Evolutionary conservation across 768 basidiomycete genomes (phyloP), one percentile per base, ranked within the genome.

Genomic region (Leccinum uliginosum): DNA sequence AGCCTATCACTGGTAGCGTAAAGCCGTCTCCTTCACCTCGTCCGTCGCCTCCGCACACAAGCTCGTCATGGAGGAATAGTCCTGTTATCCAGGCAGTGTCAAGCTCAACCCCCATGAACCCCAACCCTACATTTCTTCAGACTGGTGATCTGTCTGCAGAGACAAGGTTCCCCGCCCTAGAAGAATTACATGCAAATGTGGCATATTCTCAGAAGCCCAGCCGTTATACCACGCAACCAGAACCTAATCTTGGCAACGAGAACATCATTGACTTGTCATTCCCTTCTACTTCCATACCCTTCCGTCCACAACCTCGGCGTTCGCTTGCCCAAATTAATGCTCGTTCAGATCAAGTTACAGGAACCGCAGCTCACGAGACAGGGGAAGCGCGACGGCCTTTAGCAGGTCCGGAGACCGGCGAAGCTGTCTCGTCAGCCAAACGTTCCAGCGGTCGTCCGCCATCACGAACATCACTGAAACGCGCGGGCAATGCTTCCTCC

Each of bases 111-210:
- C 56, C 75, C 45, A 67, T 75, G 47, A 63, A 71, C 24, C 65
- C 70, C 8, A 43, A 19, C 11, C 58, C 69, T 10, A 60, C 68
- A 21, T 67, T 78, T 56, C 67, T 65, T 17, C 75, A 74, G 40
- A 65, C 67, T 40, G 75, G 78, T 21, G 76, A 78, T 29, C 67
- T 79, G 23, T 74, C 80, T 44, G 80, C 77, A 17, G 92, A 94
- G 70, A 79, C 83, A 29, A 80, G 91, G 52, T 97, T 91, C 70
- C 94, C 94, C 0, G 89, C 94, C 1, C 74, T 97, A 43, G 94
- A 96, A 67, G 88, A 90, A 57, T 75, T 95, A 6, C 87, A 92
- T 69, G 80, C 83, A 23, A 73, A 74, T 10, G 81, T 83, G 59
- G 63, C 65, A 14, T 68, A 63, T 10, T 59, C 76, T n/a, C 58